A percentile compares a stretch with the other conserved stretches of the same genome.
phyloP scores from a whole-genome alignment of 116 monocot species.

The Thalassia testudinum region DNA sequence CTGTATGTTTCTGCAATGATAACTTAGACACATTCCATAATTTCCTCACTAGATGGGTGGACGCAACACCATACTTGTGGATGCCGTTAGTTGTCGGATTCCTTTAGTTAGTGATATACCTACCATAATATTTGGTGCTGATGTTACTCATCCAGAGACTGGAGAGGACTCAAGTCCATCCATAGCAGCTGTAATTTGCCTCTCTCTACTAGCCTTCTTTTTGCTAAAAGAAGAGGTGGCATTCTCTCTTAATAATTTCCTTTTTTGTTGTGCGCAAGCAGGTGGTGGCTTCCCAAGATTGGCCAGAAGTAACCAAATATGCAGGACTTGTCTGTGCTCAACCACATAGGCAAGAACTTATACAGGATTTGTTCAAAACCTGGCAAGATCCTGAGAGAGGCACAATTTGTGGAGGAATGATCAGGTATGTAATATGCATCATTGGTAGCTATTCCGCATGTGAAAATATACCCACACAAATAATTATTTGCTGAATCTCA shows the following conservation, averaged over 20 bases:
- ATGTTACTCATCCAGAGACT: slow-evolving; percentile 77
- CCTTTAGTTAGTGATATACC: slow-evolving; percentile 67
- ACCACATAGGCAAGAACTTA: slow-evolving; percentile 62
- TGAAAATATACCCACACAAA: neutral
- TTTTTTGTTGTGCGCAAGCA: slow-evolving; percentile 3
- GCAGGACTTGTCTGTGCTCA: slow-evolving; percentile 65
- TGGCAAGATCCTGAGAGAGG: slow-evolving; percentile 61
- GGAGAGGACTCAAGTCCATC: slow-evolving; percentile 79
- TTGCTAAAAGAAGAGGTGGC: neutral
- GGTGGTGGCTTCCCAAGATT: slow-evolving; percentile 87
- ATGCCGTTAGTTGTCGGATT: slow-evolving; percentile 56
- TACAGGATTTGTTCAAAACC: slow-evolving; percentile 47
- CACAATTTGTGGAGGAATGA: slow-evolving; percentile 53
- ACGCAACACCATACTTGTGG: slow-evolving; percentile 71
- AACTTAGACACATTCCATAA: too few species aligned
- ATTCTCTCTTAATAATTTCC: neutral
- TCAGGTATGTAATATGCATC: slow-evolving; percentile 54
- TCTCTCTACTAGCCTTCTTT: neutral
- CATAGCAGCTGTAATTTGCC: slow-evolving; percentile 54
- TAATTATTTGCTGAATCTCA: neutral
- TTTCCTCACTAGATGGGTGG: slow-evolving; percentile 37
- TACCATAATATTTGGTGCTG: slow-evolving; percentile 88
- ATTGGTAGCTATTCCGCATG: too few species aligned
- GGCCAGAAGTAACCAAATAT: slow-evolving; percentile 80
- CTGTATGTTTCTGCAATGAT: too few species aligned